A percentile compares a stretch with the other conserved stretches of the same genome.
phyloP scores from a whole-genome alignment of 1,284 basidiomycete species.

The Austroboletus sp. region DNA sequence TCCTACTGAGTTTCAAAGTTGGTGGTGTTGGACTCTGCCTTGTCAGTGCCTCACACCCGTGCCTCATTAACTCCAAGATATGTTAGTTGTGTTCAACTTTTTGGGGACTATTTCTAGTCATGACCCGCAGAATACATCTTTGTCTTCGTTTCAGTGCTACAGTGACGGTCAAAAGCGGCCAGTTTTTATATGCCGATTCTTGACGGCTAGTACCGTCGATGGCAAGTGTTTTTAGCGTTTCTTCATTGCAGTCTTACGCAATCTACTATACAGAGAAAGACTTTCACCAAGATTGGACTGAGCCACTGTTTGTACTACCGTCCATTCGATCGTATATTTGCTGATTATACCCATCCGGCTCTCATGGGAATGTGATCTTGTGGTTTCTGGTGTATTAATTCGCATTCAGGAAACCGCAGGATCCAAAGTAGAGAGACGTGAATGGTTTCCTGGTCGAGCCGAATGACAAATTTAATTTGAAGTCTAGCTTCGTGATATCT shows the following conservation, averaged over 20 bases:
- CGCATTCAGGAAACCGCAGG: constrained; percentile 37
- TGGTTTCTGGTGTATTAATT: constrained; percentile 4
- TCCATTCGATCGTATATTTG: not conserved
- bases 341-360: constrained; percentile 37
- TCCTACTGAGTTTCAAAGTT: constrained; percentile 90
- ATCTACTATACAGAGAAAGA: constrained; percentile 59
- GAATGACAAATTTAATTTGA: constrained; percentile 3
- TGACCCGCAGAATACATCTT: constrained; percentile 86
- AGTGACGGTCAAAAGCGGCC: constrained; percentile 92
- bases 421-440: constrained; percentile 79
- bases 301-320: constrained; percentile 63
- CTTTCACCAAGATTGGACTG: constrained; percentile 88
- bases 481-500: constrained; percentile 78
- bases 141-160: constrained; percentile 4
- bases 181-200: constrained; percentile 89
- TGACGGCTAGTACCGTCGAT: constrained; percentile 77
- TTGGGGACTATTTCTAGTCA: constrained; percentile 44
- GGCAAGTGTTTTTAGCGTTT: constrained; percentile 36
- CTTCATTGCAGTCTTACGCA: not conserved
- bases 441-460: constrained; percentile 22
- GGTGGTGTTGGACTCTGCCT: constrained; percentile 94
- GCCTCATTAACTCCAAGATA: constrained; percentile 84
- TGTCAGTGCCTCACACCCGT: constrained; percentile 81
- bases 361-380: constrained; percentile 55
- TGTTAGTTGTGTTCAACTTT: constrained; percentile 4